Evolutionary conservation across 176 grass and related monocot species (phyloP), one percentile per base, ranked within the genome.

Genomic region (Phoenix roebelenii): DNA sequence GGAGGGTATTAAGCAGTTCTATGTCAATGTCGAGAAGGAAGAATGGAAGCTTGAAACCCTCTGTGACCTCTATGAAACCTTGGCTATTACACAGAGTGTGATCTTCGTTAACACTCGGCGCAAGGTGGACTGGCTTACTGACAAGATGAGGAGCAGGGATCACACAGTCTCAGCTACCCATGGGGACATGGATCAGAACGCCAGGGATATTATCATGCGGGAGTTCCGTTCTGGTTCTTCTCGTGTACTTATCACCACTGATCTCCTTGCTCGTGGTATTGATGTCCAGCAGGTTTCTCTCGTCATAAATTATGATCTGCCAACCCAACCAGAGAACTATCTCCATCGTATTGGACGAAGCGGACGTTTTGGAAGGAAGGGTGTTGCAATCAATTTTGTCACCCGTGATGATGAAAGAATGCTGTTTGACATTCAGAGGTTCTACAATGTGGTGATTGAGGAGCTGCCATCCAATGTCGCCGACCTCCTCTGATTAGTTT

Each of bases 21-120:
- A 71, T 23, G 52, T 71, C n/a, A 71, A 58, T 24, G 53, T 71
- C 10, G 52, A 71, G 9, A 49, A 53, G 22, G 69, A 72, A 61
- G 54, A 61, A 28, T 72, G 29, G 28, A 72, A 61, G 25, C 44
- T 72, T 10, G 19, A 61, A 5, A 72, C 53, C 6, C 30, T 61
- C 3, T 72, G 69, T 15, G 69, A 60, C 19, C 56, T 61, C 15
- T 72, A 72, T 15, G 56, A 72, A 30, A 72, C 57, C 19, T n/a
- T 72, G 49, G 56, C 69, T 1, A 72, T 61, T 5, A 72, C 69
- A 5, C 69, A 72, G 30, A 55, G 55, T 7, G 67, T 48, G 12
- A 59, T 72, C 22, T 72, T 60, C 4, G 69, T 71, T 15, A 71
- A 59, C 17, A 57, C 67, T 5, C 50, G 54, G 3, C 67, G 50